Percentiles rank a stretch among this genome's conserved stretches.
phyloP scores from a whole-genome alignment of 768 basidiomycete genomes.

The Coprinopsis cinerea region DNA sequence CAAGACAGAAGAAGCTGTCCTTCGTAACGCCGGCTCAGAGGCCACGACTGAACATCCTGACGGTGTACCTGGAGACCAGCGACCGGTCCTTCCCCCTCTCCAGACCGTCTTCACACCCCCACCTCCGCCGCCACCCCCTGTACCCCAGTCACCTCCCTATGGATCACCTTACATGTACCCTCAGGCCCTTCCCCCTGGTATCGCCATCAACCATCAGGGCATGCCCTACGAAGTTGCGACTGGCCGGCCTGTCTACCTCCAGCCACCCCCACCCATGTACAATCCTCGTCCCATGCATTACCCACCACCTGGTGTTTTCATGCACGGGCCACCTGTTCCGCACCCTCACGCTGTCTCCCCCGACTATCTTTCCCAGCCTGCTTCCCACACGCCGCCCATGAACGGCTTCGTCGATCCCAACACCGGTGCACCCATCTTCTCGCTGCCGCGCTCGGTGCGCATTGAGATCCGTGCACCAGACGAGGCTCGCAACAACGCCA shows the following conservation, averaged over 20 bases:
- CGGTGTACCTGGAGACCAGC: constrained; percentile 18
- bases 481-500: constrained; percentile 21
- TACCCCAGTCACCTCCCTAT: constrained; percentile 48
- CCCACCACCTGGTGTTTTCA: constrained; percentile 37
- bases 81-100: constrained; percentile 32
- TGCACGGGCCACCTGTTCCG: constrained; percentile 54
- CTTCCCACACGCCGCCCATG: constrained; percentile 55
- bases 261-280: constrained; percentile 54
- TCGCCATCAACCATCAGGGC: constrained; percentile 69
- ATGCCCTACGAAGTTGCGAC: constrained; percentile 80
- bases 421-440: constrained; percentile 66
- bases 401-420: constrained; percentile 61
- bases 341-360: constrained; percentile 56
- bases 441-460: constrained; percentile 66
- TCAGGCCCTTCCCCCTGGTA: constrained; percentile 62
- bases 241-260: constrained; percentile 72
- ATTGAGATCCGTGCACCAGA: constrained; percentile 70
- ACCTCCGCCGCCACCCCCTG: constrained; percentile 28
- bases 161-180: constrained; percentile 64
- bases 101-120: constrained; percentile 40
- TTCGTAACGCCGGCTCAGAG: constrained; percentile 27
- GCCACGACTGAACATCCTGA: constrained; percentile 5
- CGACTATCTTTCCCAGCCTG: constrained; percentile 49
- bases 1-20: constrained; percentile 43
- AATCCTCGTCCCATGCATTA: constrained; percentile 61